Percentiles rank a stretch among this genome's conserved stretches.
phyloP scores from a whole-genome alignment of 371 early-diverging fungal species.

The Rhizopus sp. region DNA sequence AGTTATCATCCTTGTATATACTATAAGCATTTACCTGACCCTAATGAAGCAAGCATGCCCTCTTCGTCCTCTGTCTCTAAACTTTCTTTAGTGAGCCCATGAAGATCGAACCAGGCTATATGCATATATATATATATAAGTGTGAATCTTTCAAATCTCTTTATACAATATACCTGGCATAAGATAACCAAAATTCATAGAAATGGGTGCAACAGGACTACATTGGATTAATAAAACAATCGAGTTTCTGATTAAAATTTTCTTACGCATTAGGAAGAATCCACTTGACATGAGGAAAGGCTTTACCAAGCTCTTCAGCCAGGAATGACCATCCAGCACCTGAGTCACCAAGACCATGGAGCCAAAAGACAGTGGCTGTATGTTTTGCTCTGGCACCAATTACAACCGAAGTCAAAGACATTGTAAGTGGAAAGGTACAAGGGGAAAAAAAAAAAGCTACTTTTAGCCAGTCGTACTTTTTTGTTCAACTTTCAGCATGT shows the following conservation, averaged over 20 bases:
- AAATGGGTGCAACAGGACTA: slow-evolving; percentile 76
- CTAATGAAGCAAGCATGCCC: slow-evolving; percentile 72
- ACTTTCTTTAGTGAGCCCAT: slow-evolving; percentile 49
- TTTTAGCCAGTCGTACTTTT: too few species aligned
- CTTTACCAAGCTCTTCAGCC: slow-evolving; percentile 57
- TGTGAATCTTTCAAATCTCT: neutral
- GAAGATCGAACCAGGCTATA: slow-evolving; percentile 80
- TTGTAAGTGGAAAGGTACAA: slow-evolving; percentile 5
- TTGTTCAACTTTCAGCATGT: too few species aligned
- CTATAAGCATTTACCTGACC: slow-evolving; percentile 45
- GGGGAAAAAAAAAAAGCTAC: neutral
- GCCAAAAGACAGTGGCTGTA: slow-evolving; percentile 78
- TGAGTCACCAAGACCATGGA: slow-evolving; percentile 78
- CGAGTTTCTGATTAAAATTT: neutral
- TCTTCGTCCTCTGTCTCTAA: slow-evolving; percentile 70
- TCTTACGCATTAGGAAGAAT: slow-evolving; percentile 78
- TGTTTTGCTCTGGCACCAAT: slow-evolving; percentile 50
- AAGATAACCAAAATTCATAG: slow-evolving; percentile 79
- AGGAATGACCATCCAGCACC: slow-evolving; percentile 75
- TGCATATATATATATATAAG: slow-evolving; percentile 6
- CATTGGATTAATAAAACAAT: neutral
- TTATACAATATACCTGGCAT: slow-evolving; percentile 78
- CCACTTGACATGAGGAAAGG: slow-evolving; percentile 83
- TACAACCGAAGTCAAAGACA: slow-evolving; percentile 25
- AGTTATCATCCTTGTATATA: neutral